These are phyloP conservation scores for Xylariaceae sp. DNA, from an alignment of 2,329 filamentous ascomycete species.

Conservation along the genomic window DNA sequence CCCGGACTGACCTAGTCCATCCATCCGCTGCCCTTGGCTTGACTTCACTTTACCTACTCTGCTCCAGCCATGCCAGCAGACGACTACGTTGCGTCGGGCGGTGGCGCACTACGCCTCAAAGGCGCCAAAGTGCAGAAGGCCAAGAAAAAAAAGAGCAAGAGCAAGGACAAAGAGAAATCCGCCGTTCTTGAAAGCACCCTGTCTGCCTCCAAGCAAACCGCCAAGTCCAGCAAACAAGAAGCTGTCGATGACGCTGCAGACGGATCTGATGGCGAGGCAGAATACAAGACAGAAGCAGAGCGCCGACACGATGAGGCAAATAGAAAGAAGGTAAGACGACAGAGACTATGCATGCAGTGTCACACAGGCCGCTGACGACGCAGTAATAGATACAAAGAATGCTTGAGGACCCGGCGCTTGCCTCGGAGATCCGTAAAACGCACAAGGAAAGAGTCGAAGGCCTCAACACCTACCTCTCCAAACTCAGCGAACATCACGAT, in stretches of 20 bases:
- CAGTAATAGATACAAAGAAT: constrained; percentile 70
- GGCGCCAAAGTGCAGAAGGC: constrained; percentile 64
- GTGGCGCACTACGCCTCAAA: constrained; percentile 83
- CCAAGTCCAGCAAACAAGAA: constrained; percentile 29
- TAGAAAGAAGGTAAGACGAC: constrained; percentile 66
- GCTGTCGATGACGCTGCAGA: constrained; percentile 31
- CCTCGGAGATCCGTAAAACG: constrained; percentile 83
- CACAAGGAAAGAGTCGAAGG: constrained; percentile 97
- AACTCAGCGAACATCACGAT: constrained; percentile 94
- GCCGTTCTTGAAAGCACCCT: constrained; percentile 46
- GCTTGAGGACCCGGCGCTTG: constrained; percentile 55
- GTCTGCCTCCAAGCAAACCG: constrained; percentile 33
- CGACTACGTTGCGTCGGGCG: constrained; percentile 66
- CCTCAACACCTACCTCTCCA: constrained; percentile 88
- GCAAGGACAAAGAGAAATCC: constrained; percentile 35
- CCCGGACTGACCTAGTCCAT: neutral
- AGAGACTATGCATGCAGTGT: neutral
- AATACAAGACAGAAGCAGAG: constrained; percentile 80
- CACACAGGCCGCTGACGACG: constrained; percentile 1
- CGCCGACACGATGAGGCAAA: constrained; percentile 75
- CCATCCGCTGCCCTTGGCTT: too few relatives aligned
- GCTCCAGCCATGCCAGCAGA: constrained; percentile 60
- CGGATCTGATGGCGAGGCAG: constrained; percentile 30
- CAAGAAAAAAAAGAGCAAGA: constrained; percentile 60
- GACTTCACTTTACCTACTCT: too few relatives aligned